A percentile compares a stretch with the other conserved stretches of the same genome.
Conservation (phyloP, 225 moss, liverwort and hornwort genomes). For the Sphagnum tenellum region DNA sequence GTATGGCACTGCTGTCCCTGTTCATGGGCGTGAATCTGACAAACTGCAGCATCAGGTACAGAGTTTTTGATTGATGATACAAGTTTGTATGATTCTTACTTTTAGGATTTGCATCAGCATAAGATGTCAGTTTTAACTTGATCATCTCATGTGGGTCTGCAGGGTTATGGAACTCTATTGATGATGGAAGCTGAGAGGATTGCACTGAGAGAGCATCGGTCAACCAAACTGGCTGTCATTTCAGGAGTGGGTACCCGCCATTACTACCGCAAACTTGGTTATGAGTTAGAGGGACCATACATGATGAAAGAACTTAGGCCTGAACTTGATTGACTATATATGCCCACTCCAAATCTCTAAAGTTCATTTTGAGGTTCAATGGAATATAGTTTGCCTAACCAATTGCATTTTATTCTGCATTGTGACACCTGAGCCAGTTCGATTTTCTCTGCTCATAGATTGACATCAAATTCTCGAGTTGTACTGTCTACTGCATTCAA, state of each 20-base stretch:
- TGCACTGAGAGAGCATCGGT: slow-evolving; percentile 69
- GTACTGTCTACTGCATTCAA: too few species aligned
- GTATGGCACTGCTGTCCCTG: slow-evolving; percentile 95
- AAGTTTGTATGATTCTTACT: too few species aligned
- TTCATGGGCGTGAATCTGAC: slow-evolving; percentile 87
- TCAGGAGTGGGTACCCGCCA: slow-evolving; percentile 97
- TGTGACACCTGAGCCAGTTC: too few species aligned
- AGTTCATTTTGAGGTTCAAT: too few species aligned
- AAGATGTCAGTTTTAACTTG: too few species aligned
- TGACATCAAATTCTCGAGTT: too few species aligned
- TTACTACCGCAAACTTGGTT: slow-evolving; percentile 94
- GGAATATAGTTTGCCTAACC: too few species aligned
- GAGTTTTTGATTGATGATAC: slow-evolving; percentile 1
- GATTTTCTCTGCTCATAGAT: too few species aligned
- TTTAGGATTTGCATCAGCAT: too few species aligned
- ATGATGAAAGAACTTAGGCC: slow-evolving; percentile 78
- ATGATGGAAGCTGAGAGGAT: slow-evolving; percentile 99
- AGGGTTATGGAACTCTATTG: slow-evolving; percentile 94
- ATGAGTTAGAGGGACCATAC: slow-evolving; percentile 97
- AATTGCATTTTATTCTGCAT: too few species aligned
- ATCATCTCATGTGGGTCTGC: slow-evolving; percentile 1
- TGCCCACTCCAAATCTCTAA: too few species aligned
- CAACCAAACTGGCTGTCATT: slow-evolving; percentile 80
- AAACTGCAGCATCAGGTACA: slow-evolving; percentile 96
- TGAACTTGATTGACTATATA: background rate